Evolutionary conservation across 768 basidiomycete genomes (phyloP), one percentile per base, ranked within the genome.

Genomic region (Sporobolomyces roseus): DNA sequence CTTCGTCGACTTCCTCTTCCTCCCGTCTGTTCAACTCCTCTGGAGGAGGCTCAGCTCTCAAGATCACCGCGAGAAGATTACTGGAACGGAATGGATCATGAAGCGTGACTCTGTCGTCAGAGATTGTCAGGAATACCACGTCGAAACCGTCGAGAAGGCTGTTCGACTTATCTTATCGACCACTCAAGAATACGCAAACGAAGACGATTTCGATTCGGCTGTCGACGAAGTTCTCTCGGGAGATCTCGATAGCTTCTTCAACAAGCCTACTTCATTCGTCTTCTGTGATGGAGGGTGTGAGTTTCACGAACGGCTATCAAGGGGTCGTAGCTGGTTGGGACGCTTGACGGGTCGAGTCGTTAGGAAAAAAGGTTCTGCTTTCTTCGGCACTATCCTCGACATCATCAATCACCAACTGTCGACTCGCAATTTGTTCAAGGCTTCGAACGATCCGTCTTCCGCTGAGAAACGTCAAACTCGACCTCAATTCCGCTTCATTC

Each of bases 401-500:
- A n/a, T 65, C 25, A 33, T 70, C 41, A 21, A 0, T 14, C 64
- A 70, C 21, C 69, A 70, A 38, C 63, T 54, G 48, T 43, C 49
- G 12, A 38, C 36, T 1, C 69, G 62, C 49, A n/a, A 17, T 2
- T 38, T n/a, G 27, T 32, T 10, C 35, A 2, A 32, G 4, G 21
- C 27, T n/a, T n/a, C n/a, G n/a, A n/a, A n/a, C n/a, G n/a, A n/a
- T n/a, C n/a, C n/a, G n/a, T n/a, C n/a, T n/a, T n/a, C n/a, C n/a
- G n/a, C n/a, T n/a, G n/a, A n/a, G n/a, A n/a, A n/a, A n/a, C n/a
- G n/a, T n/a, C n/a, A n/a, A n/a, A n/a, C n/a, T n/a, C n/a, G n/a
- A n/a, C n/a, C n/a, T n/a, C n/a, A n/a, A n/a, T n/a, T n/a, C n/a
- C n/a, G n/a, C n/a, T n/a, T n/a, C n/a, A n/a, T n/a, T n/a, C n/a